Evolutionary conservation across 1,284 basidiomycete species (phyloP).

Genomic region (Sporisorium exsertum): DNA sequence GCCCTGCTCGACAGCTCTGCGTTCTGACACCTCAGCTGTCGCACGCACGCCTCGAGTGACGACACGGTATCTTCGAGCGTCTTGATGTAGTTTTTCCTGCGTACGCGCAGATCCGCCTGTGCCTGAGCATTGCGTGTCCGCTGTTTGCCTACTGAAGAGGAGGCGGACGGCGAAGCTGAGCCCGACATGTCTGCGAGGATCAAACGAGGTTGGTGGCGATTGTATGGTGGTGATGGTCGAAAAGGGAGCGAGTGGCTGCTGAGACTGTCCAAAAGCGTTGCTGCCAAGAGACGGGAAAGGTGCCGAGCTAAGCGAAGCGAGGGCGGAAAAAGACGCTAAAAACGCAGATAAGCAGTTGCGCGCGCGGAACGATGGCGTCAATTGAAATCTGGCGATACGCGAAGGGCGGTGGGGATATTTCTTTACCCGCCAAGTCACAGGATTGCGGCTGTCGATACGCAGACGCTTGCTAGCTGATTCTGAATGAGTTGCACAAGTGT

Average conservation of each 20-base stretch:
- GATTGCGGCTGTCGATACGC: neutral
- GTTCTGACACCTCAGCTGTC: constrained; percentile 18
- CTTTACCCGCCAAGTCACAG: neutral
- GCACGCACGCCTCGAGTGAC: constrained; percentile 29
- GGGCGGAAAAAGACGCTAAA: neutral
- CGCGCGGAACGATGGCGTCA: neutral
- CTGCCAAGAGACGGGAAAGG: neutral
- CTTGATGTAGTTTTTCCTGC: constrained; percentile 45
- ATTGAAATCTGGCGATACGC: neutral
- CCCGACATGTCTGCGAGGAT: neutral
- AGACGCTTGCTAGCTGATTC: too few relatives aligned
- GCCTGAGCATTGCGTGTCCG: constrained; percentile 48
- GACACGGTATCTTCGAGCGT: constrained; percentile 44
- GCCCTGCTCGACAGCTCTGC: neutral
- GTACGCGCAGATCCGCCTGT: constrained; percentile 35
- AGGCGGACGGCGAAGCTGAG: constrained; percentile 5
- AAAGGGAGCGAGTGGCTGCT: neutral
- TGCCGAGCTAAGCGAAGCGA: neutral
- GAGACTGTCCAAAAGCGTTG: too few relatives aligned
- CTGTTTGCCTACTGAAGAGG: neutral
- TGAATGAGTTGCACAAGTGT: too few relatives aligned
- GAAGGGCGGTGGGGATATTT: neutral
- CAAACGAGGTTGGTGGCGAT: too few relatives aligned
- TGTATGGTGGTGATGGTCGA: neutral
- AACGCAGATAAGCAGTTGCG: neutral